phyloP scores from a whole-genome alignment of 2,329 filamentous ascomycete genomes.

The Colletotrichum sublineola region DNA sequence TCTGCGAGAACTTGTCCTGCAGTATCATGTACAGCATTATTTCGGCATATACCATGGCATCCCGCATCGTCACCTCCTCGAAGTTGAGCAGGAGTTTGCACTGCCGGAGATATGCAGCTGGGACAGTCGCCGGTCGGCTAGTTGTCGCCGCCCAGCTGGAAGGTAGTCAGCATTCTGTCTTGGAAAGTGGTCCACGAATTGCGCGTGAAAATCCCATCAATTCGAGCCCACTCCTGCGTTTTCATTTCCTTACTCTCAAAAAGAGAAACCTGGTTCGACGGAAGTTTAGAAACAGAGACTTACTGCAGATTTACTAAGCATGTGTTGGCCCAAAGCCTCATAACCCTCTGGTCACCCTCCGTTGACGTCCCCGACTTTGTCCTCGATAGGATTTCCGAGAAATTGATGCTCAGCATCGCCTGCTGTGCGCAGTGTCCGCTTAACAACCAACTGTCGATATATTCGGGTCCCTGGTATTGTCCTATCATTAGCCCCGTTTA shows the following conservation, averaged over 20 bases:
- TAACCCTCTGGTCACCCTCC: conserved; percentile 51
- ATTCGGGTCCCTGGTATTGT: conserved; percentile 48
- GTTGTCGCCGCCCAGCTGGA: conserved; percentile 58
- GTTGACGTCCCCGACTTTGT: conserved; percentile 51
- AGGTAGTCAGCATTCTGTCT: neutral
- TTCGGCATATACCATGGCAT: conserved; percentile 57
- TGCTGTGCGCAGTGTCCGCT: conserved; percentile 59
- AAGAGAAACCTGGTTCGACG: neutral
- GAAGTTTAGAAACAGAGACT: neutral
- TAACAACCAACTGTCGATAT: conserved; percentile 59
- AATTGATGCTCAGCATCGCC: conserved; percentile 58
- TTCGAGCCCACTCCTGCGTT: neutral
- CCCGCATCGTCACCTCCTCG: conserved; percentile 57
- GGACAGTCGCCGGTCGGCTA: conserved; percentile 55
- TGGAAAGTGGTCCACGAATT: too few species aligned
- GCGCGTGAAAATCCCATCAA: too few species aligned
- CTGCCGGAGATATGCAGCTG: conserved; percentile 54
- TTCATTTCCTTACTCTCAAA: too few species aligned
- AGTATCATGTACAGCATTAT: conserved; percentile 54
- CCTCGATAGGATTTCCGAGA: conserved; percentile 55
- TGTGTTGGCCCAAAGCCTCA: conserved; percentile 54
- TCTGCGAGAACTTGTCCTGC: conserved; percentile 52
- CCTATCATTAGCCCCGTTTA: neutral
- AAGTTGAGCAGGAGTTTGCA: conserved; percentile 57
- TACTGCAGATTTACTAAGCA: conserved; percentile 55